A percentile compares a stretch with the other conserved stretches of the same genome.
Conservation (phyloP, 1,139 yeast species). For the Hansenula sp. region DNA sequence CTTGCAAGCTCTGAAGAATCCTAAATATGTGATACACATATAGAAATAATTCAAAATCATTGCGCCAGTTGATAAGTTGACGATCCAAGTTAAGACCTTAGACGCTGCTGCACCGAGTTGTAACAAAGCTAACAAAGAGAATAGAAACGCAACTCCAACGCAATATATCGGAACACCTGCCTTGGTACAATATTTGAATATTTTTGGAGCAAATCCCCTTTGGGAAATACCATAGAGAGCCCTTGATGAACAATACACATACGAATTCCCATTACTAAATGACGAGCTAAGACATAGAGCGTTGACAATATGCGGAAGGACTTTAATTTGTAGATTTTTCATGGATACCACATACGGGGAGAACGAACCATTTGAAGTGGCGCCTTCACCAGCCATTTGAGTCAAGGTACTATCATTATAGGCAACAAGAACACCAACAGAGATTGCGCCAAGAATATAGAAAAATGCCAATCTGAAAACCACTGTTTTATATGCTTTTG, state of each 20-base stretch:
- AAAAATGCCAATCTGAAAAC: conserved; percentile 62
- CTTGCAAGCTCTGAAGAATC: conserved; percentile 50
- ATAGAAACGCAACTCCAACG: conserved; percentile 33
- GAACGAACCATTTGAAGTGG: conserved; percentile 46
- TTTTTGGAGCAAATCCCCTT: conserved; percentile 53
- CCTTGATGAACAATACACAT: conserved; percentile 54
- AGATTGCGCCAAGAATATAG: conserved; percentile 55
- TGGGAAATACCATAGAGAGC: conserved; percentile 50
- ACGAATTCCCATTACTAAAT: conserved; percentile 58
- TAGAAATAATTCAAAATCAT: conserved; percentile 57
- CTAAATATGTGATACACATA: conserved; percentile 51
- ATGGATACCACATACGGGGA: conserved; percentile 53
- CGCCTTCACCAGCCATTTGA: conserved; percentile 51
- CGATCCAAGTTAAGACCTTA: conserved; percentile 61
- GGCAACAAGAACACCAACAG: conserved; percentile 52
- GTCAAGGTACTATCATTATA: conserved; percentile 35
- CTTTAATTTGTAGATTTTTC: conserved; percentile 37
- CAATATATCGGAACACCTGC: conserved; percentile 47
- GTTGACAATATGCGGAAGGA: conserved; percentile 51
- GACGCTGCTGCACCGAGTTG: conserved; percentile 48
- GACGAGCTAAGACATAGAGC: conserved; percentile 48
- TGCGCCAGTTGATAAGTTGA: conserved; percentile 61
- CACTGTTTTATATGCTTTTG: conserved; percentile 70
- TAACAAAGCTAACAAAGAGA: conserved; percentile 23
- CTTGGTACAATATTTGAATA: conserved; percentile 36